phyloP scores from a whole-genome alignment of 768 basidiomycete species.

The Neoboletus brunneissimus region DNA sequence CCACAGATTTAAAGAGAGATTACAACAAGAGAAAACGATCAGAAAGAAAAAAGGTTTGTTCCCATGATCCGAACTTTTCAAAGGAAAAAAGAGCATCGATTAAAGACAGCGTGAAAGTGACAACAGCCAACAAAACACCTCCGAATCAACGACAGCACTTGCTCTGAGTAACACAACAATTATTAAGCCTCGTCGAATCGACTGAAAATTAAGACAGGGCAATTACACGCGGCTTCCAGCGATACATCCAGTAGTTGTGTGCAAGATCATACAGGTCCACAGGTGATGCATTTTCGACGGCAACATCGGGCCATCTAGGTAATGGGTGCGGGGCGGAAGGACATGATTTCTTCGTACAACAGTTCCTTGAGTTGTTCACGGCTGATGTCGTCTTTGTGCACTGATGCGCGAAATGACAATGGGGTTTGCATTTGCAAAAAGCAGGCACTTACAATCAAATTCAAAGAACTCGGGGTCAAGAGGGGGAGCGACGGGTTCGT shows the following conservation, averaged over 20 bases:
- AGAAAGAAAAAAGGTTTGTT: not conserved
- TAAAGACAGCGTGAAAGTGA: not conserved
- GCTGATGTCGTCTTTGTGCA: constrained; percentile 94
- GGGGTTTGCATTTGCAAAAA: not conserved
- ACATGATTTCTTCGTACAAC: constrained; percentile 92
- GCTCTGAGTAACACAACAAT: not conserved
- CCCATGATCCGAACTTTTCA: not conserved
- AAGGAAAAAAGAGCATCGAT: not conserved
- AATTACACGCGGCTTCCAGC: constrained; percentile 1
- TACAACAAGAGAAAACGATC: constrained; percentile 5
- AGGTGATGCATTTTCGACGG: not conserved
- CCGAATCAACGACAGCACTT: not conserved
- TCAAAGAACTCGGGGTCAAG: constrained; percentile 96
- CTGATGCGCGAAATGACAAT: constrained; percentile 34
- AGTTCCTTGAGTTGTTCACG: constrained; percentile 94
- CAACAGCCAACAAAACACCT: not conserved
- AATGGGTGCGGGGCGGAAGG: constrained; percentile 70
- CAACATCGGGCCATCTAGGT: constrained; percentile 20
- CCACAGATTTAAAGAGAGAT: constrained; percentile 10
- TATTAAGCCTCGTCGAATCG: not conserved
- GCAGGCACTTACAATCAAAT: constrained; percentile 72
- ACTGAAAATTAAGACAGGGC: not conserved
- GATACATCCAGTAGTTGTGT: constrained; percentile 5
- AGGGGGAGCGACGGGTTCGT: constrained; percentile 95
- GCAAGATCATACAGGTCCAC: not conserved